Conservation (phyloP, 1,139 yeast genomes). For the Pichia sp. region DNA sequence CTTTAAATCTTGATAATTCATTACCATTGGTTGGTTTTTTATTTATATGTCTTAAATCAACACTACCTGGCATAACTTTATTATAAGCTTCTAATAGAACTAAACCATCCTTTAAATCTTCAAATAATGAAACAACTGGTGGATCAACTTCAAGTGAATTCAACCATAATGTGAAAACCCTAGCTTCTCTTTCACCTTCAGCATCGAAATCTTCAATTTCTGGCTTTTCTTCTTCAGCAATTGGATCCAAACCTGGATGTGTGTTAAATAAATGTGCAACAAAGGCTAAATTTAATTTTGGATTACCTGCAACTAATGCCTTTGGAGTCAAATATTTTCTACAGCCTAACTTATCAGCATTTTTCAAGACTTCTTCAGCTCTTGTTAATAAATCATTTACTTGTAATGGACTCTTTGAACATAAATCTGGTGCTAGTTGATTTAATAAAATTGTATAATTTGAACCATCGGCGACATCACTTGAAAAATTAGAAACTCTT, state of each 20-base stretch:
- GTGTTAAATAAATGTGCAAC: constrained; percentile 96
- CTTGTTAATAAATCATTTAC: constrained; percentile 65
- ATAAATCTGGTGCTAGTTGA: constrained; percentile 78
- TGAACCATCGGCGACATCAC: constrained; percentile 92
- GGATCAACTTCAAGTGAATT: constrained; percentile 96
- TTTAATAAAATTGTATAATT: constrained; percentile 83
- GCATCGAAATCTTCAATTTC: constrained; percentile 96
- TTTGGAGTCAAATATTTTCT: constrained; percentile 93
- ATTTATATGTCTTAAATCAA: constrained; percentile 73
- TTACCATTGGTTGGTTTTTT: constrained; percentile 66
- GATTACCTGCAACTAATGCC: constrained; percentile 91
- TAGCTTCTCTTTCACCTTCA: constrained; percentile 98
- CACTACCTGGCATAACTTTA: constrained; percentile 91
- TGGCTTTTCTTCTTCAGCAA: constrained; percentile 83
- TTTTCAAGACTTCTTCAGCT: constrained; percentile 77
- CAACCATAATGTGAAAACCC: constrained; percentile 96
- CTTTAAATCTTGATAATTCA: constrained; percentile 84
- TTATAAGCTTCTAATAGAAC: constrained; percentile 88
- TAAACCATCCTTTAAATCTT: constrained; percentile 91
- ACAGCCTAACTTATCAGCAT: constrained; percentile 87
- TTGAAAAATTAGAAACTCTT: constrained; percentile 76
- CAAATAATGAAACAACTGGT: constrained; percentile 83
- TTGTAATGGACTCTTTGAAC: constrained; percentile 78
- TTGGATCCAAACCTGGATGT: constrained; percentile 93
- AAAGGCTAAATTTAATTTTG: constrained; percentile 91